Conservation (phyloP, 176 grass and related monocot genomes). For the Ensete ventricosum region DNA sequence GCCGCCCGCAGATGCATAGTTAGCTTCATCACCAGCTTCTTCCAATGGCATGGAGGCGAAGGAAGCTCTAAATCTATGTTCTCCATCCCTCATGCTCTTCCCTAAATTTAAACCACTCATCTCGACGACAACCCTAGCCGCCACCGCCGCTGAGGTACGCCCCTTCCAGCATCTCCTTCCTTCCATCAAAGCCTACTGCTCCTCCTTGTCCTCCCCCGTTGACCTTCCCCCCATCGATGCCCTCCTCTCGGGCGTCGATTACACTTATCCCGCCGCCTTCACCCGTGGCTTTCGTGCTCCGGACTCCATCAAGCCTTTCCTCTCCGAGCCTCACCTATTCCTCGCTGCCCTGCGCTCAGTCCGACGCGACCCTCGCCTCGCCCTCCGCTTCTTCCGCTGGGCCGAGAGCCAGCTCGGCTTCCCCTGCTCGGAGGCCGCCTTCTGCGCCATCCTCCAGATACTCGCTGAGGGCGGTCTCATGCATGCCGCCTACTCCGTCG, state of each 20-base stretch:
- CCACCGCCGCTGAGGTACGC: not conserved
- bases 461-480: constrained; percentile 32
- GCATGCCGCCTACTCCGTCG: constrained; percentile 39
- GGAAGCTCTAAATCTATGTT: constrained; percentile 13
- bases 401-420: constrained; percentile 56
- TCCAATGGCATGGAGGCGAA: constrained; percentile 30
- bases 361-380: constrained; percentile 33
- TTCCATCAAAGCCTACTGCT: not conserved
- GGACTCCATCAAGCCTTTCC: constrained; percentile 15
- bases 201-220: not conserved
- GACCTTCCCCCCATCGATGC: not conserved
- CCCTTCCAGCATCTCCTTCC: not conserved
- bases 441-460: constrained; percentile 45
- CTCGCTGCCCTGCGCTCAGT: constrained; percentile 27
- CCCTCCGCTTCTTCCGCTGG: constrained; percentile 65
- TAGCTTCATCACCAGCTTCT: not conserved
- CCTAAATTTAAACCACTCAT: not conserved
- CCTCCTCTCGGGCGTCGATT: constrained; percentile 20
- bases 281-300: constrained; percentile 15
- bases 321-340: constrained; percentile 21
- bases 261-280: constrained; percentile 18
- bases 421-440: constrained; percentile 42
- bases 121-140: constrained; percentile 4
- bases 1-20: no score
- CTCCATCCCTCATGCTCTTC: constrained; percentile 23